Base-by-base conservation (phyloP, 2,329 filamentous ascomycete genomes). In the Alternaria novae-zelandiae region DNA sequence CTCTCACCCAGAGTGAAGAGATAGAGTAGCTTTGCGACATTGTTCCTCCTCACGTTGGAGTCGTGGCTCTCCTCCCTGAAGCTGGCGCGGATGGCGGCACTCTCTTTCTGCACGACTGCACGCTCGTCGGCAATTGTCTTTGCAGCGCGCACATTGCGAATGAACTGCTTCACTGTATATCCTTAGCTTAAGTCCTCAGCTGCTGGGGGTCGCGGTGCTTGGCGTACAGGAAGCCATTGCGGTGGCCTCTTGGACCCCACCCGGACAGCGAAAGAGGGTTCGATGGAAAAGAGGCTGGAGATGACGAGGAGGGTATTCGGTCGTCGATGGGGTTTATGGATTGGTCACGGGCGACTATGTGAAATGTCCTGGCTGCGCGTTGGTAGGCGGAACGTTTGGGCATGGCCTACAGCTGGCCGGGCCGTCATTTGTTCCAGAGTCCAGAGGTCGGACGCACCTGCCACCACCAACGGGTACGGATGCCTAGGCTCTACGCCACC, bases 91-190 rank as follows among this genome's bases (percentile, higher is more conserved):
- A 99, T 99, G 51, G 95, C 93, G 63, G 96, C 96, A 83, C 96
- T 99, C 85, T 99, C 96, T 83, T 99, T 99, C 78, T 98, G 96
- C 68, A 99, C 96, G 60, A 99, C 96, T 56, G 96, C 95, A 79
- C 96, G 90, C 85, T 99, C 96, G 83, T 99, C 96, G 80, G 96
- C 96, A 79, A 99, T 97, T 36, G 96, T 99, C 86, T 99, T 99
- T 65, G 96, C 94, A 66, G 96, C 95, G 80, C 96, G 93, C 79
- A 99, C 96, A 83, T 97, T 98, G 80, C 96, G 94, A 83, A 99
- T 99, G 84, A 99, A 99, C 84, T 98, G 96, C 85, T 99, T 99
- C 81, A 99, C 96, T 98, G 78, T 54, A 66, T 59, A 64, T 66
- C 44, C 70, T 79, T 70, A 79, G 75, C 69, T 76, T 62, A 68